phyloP scores from a whole-genome alignment of 192 early-diverging fungal species.

The Coemansia sp. region DNA sequence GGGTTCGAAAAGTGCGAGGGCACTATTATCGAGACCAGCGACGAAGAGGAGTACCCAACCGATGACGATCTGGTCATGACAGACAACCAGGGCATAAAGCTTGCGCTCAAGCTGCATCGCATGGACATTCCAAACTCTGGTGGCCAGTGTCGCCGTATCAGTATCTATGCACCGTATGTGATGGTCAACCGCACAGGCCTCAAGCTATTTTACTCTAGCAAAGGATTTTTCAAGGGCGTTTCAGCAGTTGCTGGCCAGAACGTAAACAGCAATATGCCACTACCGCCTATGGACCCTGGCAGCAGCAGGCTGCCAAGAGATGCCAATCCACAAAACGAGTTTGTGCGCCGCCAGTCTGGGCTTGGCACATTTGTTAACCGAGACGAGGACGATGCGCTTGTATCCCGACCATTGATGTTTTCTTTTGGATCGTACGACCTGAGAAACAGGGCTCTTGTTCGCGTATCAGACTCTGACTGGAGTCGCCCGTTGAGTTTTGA shows the following conservation, averaged over 20 bases:
- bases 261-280: slow-evolving; percentile 23
- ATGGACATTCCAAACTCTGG: slow-evolving; percentile 65
- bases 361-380: slow-evolving; percentile 3
- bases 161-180: slow-evolving; percentile 91
- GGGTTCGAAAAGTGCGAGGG: slow-evolving; percentile 75
- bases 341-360: slow-evolving; percentile 14
- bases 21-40: slow-evolving; percentile 81
- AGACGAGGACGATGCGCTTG: neutral
- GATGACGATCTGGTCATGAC: slow-evolving; percentile 72
- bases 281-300: slow-evolving; percentile 11
- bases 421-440: slow-evolving; percentile 87
- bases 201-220: slow-evolving; percentile 73
- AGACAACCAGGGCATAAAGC: slow-evolving; percentile 64
- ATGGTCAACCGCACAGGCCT: slow-evolving; percentile 92
- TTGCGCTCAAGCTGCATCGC: slow-evolving; percentile 66
- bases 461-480: slow-evolving; percentile 75
- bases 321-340: slow-evolving; percentile 9
- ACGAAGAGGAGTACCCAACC: slow-evolving; percentile 72
- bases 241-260: slow-evolving; percentile 73
- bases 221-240: slow-evolving; percentile 75
- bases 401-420: slow-evolving; percentile 72
- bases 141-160: slow-evolving; percentile 71
- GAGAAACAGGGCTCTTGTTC: slow-evolving; percentile 77
- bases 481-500: slow-evolving; percentile 93
- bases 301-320: neutral